These are phyloP conservation scores for Quercus robur DNA, from an alignment of 306 rosid genomes.

Conservation along the genomic window DNA sequence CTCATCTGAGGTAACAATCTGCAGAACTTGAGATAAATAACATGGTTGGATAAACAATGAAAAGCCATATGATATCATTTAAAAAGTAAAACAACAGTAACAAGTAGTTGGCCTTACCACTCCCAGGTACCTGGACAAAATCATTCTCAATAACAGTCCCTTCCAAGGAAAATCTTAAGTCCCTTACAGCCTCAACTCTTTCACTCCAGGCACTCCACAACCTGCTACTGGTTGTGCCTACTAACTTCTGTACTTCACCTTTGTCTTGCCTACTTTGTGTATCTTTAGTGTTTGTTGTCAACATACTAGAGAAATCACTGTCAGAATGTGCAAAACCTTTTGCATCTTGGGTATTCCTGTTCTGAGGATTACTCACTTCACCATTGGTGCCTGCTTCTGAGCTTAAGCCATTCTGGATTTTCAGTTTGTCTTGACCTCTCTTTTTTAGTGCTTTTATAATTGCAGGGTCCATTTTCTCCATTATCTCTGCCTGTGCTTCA, in stretches of 20 bases:
- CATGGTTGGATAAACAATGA: not conserved
- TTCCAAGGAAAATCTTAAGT: conserved; percentile 68
- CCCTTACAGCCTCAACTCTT: conserved; percentile 75
- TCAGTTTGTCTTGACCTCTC: conserved; percentile 67
- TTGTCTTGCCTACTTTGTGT: conserved; percentile 21
- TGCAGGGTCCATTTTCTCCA: conserved; percentile 67
- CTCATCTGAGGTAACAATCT: not conserved
- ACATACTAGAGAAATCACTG: conserved; percentile 19
- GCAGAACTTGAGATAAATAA: not conserved
- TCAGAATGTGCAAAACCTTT: conserved; percentile 22
- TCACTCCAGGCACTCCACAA: conserved; percentile 83
- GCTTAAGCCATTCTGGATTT: conserved; percentile 25
- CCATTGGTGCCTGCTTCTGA: conserved; percentile 26
- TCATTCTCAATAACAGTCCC: conserved; percentile 57
- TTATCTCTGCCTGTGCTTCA: conserved; percentile 69
- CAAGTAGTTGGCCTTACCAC: conserved; percentile 43
- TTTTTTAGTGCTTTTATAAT: conserved; percentile 51
- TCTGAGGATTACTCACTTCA: conserved; percentile 26
- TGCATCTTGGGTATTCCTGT: conserved; percentile 29
- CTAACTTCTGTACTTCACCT: conserved; percentile 21
- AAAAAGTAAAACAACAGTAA: conserved; percentile 2
- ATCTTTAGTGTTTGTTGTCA: conserved; percentile 24
- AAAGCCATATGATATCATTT: conserved; percentile 7
- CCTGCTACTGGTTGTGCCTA: conserved; percentile 39
- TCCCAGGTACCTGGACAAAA: conserved; percentile 24